These are phyloP conservation scores for Trametes cubensis DNA, from an alignment of 768 basidiomycete species.

Conservation along the genomic window DNA sequence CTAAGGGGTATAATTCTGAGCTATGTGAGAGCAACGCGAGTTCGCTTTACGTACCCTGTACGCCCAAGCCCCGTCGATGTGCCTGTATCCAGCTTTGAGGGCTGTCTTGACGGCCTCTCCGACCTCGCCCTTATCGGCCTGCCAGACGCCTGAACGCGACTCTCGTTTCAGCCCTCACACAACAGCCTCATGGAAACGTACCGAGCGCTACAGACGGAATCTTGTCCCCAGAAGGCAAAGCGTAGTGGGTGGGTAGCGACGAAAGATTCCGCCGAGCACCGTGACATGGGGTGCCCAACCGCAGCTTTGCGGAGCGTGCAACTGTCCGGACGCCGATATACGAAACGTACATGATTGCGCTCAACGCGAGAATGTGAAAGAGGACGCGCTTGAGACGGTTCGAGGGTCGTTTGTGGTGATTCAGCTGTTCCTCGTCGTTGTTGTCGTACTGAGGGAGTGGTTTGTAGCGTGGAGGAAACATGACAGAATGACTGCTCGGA, in stretches of 20 bases:
- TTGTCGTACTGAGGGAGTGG: slow-evolving; percentile 14
- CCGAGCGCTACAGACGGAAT: slow-evolving; percentile 72
- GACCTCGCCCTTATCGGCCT: slow-evolving; percentile 58
- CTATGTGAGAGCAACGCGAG: not conserved
- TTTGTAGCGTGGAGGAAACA: slow-evolving; percentile 13
- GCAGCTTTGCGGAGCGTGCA: not conserved
- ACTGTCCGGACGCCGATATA: slow-evolving; percentile 8
- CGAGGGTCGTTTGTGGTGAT: not conserved
- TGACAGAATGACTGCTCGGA: not conserved
- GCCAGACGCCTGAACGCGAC: slow-evolving; percentile 57
- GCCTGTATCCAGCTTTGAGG: slow-evolving; percentile 63
- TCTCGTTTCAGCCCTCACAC: not conserved
- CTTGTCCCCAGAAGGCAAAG: slow-evolving; percentile 65
- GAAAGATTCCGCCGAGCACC: slow-evolving; percentile 26
- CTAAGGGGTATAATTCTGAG: slow-evolving; percentile 32
- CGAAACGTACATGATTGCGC: slow-evolving; percentile 12
- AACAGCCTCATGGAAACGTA: slow-evolving; percentile 28
- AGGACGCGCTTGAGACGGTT: slow-evolving; percentile 16
- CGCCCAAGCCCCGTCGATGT: slow-evolving; percentile 75
- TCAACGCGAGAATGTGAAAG: slow-evolving; percentile 8
- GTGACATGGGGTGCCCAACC: slow-evolving; percentile 16
- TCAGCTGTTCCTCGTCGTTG: slow-evolving; percentile 11
- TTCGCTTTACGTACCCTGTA: slow-evolving; percentile 50
- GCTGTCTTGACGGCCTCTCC: slow-evolving; percentile 71
- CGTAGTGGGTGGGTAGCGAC: slow-evolving; percentile 50